Evolutionary conservation across 768 basidiomycete genomes (phyloP).

Genomic region (Podaxis sp.): DNA sequence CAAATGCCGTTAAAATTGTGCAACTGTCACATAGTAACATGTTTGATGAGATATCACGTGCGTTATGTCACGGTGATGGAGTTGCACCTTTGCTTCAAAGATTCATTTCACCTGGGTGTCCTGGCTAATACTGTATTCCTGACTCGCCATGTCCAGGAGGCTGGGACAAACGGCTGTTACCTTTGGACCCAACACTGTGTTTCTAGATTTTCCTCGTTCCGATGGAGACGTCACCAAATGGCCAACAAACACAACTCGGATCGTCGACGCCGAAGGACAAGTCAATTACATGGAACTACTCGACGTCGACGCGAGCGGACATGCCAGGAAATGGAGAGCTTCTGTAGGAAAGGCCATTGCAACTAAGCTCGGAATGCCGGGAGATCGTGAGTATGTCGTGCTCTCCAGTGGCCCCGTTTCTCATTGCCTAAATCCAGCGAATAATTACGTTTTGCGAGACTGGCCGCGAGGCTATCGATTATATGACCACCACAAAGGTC

Average conservation of each 20-base stretch:
- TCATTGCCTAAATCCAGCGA: constrained; percentile 34
- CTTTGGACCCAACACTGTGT: constrained; percentile 54
- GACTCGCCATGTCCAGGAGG: constrained; percentile 28
- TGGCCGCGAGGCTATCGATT: constrained; percentile 73
- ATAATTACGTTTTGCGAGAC: constrained; percentile 57
- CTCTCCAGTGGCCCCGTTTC: not conserved
- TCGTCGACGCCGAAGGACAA: constrained; percentile 57
- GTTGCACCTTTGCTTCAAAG: not conserved
- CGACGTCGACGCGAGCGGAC: constrained; percentile 42
- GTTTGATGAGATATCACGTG: not conserved
- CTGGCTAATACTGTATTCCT: not conserved
- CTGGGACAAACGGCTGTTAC: constrained; percentile 24
- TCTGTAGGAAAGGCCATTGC: constrained; percentile 42
- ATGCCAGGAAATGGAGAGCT: constrained; percentile 59
- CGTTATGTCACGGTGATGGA: not conserved
- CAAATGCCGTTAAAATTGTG: no score
- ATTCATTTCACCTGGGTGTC: not conserved
- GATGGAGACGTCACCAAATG: constrained; percentile 58
- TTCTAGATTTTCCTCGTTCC: constrained; percentile 57
- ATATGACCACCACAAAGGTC: constrained; percentile 76
- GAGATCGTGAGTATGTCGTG: constrained; percentile 35
- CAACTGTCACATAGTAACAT: not conserved
- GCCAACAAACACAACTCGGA: constrained; percentile 55
- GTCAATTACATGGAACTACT: constrained; percentile 73
- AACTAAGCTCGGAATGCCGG: constrained; percentile 43